Evolutionary conservation across 257 asterid genomes (phyloP).

Genomic region (Mentha longifolia): DNA sequence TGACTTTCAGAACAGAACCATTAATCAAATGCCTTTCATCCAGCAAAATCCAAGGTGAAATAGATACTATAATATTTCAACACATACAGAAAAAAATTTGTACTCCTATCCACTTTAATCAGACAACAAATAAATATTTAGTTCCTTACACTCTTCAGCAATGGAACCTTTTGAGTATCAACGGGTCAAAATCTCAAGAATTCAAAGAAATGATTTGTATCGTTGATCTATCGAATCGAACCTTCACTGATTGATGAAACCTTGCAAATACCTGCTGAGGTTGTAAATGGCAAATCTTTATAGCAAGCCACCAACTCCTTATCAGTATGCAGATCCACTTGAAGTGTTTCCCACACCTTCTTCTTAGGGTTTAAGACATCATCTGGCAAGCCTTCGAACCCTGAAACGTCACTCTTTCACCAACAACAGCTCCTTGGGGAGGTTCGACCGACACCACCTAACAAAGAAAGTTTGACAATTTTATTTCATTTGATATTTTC

Average conservation of each 20-base stretch:
- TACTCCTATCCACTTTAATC: constrained; percentile 10
- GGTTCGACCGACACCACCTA: constrained; percentile 97
- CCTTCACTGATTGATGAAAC: constrained; percentile 73
- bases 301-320: constrained; percentile 75
- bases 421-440: constrained; percentile 68
- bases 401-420: constrained; percentile 78
- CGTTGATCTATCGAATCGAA: constrained; percentile 52
- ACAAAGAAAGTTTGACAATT: constrained; percentile 23
- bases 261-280: constrained; percentile 87
- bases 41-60: not conserved
- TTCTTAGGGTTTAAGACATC: constrained; percentile 85
- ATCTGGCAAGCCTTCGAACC: constrained; percentile 73
- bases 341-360: constrained; percentile 93
- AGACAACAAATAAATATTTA: not conserved
- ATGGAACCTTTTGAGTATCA: not conserved
- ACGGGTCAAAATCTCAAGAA: constrained; percentile 23
- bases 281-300: constrained; percentile 79
- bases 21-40: not conserved
- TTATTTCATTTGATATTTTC: not conserved
- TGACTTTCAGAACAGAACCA: too few relatives aligned
- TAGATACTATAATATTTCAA: not conserved
- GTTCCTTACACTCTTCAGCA: constrained; percentile 17
- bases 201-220: not conserved
- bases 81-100: not conserved
- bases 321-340: constrained; percentile 72